phyloP scores from a whole-genome alignment of 1,284 basidiomycete genomes.

The Apiotrichum siamense region DNA sequence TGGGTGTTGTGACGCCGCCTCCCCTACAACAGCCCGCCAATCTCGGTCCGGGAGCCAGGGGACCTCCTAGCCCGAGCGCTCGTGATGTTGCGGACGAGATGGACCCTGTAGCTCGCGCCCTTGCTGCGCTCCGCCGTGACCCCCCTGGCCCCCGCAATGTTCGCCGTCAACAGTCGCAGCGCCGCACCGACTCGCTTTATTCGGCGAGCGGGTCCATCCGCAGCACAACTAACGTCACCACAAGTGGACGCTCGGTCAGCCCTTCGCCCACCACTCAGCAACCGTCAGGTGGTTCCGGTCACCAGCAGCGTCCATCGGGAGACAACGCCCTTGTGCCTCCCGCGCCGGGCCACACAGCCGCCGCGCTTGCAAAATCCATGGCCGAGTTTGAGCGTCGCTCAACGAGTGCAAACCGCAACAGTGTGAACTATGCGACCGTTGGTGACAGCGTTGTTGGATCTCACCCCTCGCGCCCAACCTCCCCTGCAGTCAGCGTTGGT shows the following conservation, averaged over 20 bases:
- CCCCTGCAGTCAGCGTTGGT: slow-evolving; percentile 53
- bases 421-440: slow-evolving; percentile 49
- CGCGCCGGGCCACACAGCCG: slow-evolving; percentile 46
- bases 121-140: slow-evolving; percentile 53
- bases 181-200: slow-evolving; percentile 38
- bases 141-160: slow-evolving; percentile 42
- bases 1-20: slow-evolving; percentile 27
- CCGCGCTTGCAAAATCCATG: slow-evolving; percentile 45
- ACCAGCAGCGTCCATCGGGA: slow-evolving; percentile 19
- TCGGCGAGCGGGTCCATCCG: slow-evolving; percentile 24
- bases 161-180: slow-evolving; percentile 38
- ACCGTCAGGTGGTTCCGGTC: neutral
- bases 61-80: slow-evolving; percentile 26
- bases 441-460: slow-evolving; percentile 70
- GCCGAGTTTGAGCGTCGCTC: slow-evolving; percentile 43
- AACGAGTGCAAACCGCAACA: slow-evolving; percentile 23
- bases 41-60: slow-evolving; percentile 8
- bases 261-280: slow-evolving; percentile 27
- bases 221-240: slow-evolving; percentile 7
- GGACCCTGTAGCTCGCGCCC: slow-evolving; percentile 59
- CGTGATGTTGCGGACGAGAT: slow-evolving; percentile 48
- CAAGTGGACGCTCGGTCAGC: slow-evolving; percentile 17
- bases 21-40: slow-evolving; percentile 27
- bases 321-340: slow-evolving; percentile 46
- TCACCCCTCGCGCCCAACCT: slow-evolving; percentile 64